These are phyloP conservation scores for Zea mays DNA, from an alignment of 176 grass and related monocot species.

Conservation along the genomic window Zm-B73-REFERENCE-NAM-5.0 NC_050101.1:150061501-150062000, in stretches of 20 bases:
- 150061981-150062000: not conserved
- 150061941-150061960: not conserved
- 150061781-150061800: not conserved
- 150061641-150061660: slow-evolving; percentile 26
- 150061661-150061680: not conserved
- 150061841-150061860: not conserved
- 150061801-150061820: not conserved
- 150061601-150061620: slow-evolving; percentile 98
- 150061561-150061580: slow-evolving; percentile 99
- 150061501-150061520: slow-evolving; percentile 19
- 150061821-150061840: not conserved
- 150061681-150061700: slow-evolving; percentile 17
- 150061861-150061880: not conserved
- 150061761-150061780: slow-evolving; percentile 10
- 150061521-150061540: slow-evolving; percentile 76
- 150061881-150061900: not conserved
- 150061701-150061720: not conserved
- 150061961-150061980: not conserved
- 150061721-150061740: not conserved
- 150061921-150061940: not conserved
- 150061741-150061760: slow-evolving; percentile 4
- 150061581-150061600: slow-evolving; percentile 92
- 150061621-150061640: slow-evolving; percentile 79
- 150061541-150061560: slow-evolving; percentile 92
- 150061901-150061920: not conserved